A percentile compares a stretch with the other conserved stretches of the same genome.
These are phyloP conservation scores for Coemansia sp. DNA, from an alignment of 192 early-diverging fungal species.

Conservation along the genomic window DNA sequence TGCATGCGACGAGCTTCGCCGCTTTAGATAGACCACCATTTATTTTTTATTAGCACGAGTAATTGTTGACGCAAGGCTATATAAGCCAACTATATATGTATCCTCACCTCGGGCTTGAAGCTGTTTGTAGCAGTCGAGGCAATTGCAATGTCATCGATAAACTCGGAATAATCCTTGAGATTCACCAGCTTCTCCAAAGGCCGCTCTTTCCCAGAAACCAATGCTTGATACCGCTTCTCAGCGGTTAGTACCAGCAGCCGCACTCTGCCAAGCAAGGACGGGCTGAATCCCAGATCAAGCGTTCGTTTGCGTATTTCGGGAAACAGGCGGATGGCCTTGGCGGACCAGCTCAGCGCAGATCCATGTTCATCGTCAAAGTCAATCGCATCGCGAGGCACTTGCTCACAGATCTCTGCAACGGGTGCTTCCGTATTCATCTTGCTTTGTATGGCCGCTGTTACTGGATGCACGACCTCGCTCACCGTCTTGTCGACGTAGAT, in stretches of 20 bases:
- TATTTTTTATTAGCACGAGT: background rate
- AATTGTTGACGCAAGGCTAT: background rate
- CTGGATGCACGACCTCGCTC: background rate
- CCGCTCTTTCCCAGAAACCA: background rate
- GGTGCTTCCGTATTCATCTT: background rate
- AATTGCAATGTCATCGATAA: conserved; percentile 1
- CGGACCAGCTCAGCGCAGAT: conserved; percentile 22
- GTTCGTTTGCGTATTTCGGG: conserved; percentile 10
- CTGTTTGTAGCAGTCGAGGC: background rate
- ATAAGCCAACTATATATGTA: background rate
- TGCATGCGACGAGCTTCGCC: conserved; percentile 71
- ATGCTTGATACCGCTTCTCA: background rate
- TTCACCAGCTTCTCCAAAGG: background rate
- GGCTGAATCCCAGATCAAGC: background rate
- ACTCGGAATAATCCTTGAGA: background rate
- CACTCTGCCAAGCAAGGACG: background rate
- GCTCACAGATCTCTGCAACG: background rate
- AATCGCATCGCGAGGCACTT: conserved; percentile 3
- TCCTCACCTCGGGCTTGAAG: background rate
- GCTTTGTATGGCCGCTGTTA: background rate
- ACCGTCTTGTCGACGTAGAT: background rate
- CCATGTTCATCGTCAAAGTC: conserved; percentile 17
- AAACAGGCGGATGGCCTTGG: conserved; percentile 21
- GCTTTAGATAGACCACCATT: conserved; percentile 42
- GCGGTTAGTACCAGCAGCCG: conserved; percentile 16